Conservation (phyloP, 2,329 filamentous ascomycete species). For the Diaporthe eres region DNA sequence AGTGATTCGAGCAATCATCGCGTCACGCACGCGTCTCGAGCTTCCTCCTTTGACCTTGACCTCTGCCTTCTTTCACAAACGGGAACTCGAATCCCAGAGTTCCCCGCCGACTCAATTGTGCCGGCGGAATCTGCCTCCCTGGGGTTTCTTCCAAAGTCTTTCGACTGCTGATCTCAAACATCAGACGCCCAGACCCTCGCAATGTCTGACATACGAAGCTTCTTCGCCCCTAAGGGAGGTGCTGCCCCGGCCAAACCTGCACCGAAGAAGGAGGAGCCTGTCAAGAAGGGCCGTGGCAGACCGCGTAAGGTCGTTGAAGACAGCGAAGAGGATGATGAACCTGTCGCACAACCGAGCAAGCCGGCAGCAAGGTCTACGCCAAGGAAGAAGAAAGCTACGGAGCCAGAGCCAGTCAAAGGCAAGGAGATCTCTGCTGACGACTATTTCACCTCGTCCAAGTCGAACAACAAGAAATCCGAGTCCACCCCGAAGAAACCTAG, state of each 20-base stretch:
- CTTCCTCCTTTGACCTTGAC: constrained; percentile 8
- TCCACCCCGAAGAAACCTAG: constrained; percentile 58
- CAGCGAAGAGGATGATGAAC: constrained; percentile 73
- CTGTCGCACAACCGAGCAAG: constrained; percentile 65
- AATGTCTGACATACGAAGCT: constrained; percentile 83
- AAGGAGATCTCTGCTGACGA: constrained; percentile 69
- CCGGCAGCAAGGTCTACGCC: constrained; percentile 62
- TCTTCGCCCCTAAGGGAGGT: constrained; percentile 77
- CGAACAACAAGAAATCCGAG: constrained; percentile 56
- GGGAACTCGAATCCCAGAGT: background rate
- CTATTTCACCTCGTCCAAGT: constrained; percentile 67
- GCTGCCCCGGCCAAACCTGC: constrained; percentile 58
- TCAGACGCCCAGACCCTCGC: constrained; percentile 21
- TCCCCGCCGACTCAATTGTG: background rate
- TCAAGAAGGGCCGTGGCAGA: constrained; percentile 55
- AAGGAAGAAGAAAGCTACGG: constrained; percentile 68
- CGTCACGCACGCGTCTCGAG: constrained; percentile 38
- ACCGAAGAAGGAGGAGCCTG: constrained; percentile 42
- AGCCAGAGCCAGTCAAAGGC: constrained; percentile 59
- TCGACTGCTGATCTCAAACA: background rate
- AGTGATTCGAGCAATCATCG: constrained; percentile 27
- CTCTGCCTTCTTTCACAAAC: constrained; percentile 10
- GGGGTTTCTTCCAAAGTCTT: background rate
- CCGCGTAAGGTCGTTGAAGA: constrained; percentile 49
- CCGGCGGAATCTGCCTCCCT: background rate